Evolutionary conservation across 164 flowering plant species (phyloP).

Genomic region (Tinospora cordifolia): DNA sequence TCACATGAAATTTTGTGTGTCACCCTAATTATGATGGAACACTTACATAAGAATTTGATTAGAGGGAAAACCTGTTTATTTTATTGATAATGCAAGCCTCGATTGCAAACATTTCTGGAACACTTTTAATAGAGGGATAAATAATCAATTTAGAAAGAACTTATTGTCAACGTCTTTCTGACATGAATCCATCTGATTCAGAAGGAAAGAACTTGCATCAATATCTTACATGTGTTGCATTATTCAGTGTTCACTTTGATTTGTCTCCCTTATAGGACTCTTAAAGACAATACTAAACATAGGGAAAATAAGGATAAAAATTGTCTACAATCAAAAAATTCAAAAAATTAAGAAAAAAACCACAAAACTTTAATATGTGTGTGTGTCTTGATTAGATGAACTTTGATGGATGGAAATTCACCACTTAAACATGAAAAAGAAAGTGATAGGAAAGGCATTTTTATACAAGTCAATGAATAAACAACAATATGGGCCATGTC

Average conservation of each 20-base stretch:
- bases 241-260: background rate
- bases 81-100: background rate
- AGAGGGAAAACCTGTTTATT: too few relatives aligned
- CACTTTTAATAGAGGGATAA: too few relatives aligned
- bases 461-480: background rate
- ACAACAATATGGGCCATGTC: conserved; percentile 1
- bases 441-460: conserved; percentile 9
- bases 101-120: too few relatives aligned
- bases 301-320: background rate
- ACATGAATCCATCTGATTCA: too few relatives aligned
- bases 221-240: background rate
- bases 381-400: conserved; percentile 5
- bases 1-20: too few relatives aligned
- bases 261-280: background rate
- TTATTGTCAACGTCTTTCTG: too few relatives aligned
- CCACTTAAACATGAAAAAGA: conserved; percentile 1
- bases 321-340: conserved; percentile 9
- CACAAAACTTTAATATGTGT: too few relatives aligned
- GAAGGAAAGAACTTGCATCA: too few relatives aligned
- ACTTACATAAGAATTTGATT: too few relatives aligned
- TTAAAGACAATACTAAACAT: background rate
- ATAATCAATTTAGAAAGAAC: too few relatives aligned
- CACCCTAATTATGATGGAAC: too few relatives aligned
- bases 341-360: background rate
- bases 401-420: conserved; percentile 8